Percentiles rank a stretch among this genome's conserved stretches.
phyloP scores from a whole-genome alignment of 306 rosid species.

The Cercis canadensis region DNA sequence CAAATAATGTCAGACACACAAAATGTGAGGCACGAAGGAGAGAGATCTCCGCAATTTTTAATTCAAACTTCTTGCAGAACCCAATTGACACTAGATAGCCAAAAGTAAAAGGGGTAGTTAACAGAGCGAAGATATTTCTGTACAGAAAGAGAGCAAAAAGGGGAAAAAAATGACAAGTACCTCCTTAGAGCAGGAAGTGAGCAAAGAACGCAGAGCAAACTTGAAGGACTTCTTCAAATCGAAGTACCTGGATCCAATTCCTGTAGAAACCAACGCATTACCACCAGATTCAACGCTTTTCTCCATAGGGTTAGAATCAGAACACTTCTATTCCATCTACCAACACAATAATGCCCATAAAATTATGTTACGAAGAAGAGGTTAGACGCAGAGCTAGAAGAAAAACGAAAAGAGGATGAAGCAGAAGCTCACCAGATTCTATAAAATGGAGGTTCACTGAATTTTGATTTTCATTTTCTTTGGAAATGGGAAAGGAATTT shows the following conservation, averaged over 20 bases:
- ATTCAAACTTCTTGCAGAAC: not conserved
- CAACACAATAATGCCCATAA: not conserved
- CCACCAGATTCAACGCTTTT: constrained; percentile 20
- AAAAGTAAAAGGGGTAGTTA: not conserved
- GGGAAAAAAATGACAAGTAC: constrained; percentile 32
- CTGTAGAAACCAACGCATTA: constrained; percentile 27
- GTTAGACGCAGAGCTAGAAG: not conserved
- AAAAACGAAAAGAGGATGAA: not conserved
- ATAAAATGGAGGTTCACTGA: not conserved
- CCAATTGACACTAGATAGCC: not conserved
- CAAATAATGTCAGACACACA: no score
- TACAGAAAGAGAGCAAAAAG: not conserved
- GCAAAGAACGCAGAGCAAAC: constrained; percentile 58
- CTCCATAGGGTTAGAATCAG: constrained; percentile 47
- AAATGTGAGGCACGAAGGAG: no score
- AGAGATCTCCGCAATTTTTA: no score
- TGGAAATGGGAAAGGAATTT: no score
- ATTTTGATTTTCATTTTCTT: no score
- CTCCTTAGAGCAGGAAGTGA: constrained; percentile 65
- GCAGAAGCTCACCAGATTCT: not conserved
- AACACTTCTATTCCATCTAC: not conserved
- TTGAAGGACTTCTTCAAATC: constrained; percentile 70
- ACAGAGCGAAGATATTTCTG: not conserved
- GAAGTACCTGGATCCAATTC: constrained; percentile 54
- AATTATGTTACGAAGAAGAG: not conserved